Conservation (phyloP, 2,329 filamentous ascomycete species). For the Harringtonia aguacate region DNA sequence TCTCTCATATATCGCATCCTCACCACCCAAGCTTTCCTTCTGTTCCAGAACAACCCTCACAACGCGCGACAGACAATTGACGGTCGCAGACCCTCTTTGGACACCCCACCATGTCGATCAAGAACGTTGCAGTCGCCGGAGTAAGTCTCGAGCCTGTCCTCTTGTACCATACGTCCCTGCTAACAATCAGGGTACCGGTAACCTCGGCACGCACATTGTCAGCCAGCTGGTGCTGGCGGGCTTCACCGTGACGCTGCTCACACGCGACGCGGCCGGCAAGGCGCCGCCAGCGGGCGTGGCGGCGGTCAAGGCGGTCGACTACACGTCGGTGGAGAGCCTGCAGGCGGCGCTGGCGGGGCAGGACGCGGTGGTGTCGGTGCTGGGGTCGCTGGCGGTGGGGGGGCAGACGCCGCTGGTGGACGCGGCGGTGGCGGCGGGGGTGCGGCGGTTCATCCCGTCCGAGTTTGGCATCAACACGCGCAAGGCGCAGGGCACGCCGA, state of each 20-base stretch:
- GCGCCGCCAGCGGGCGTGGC: slow-evolving; percentile 23
- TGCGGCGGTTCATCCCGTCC: slow-evolving; percentile 17
- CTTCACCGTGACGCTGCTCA: slow-evolving; percentile 41
- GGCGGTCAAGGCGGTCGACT: slow-evolving; percentile 33
- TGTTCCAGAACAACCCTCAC: neutral
- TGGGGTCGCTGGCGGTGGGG: slow-evolving; percentile 29
- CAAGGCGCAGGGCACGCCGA: slow-evolving; percentile 6
- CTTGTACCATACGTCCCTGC: neutral
- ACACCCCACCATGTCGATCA: slow-evolving; percentile 17
- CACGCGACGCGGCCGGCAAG: slow-evolving; percentile 31
- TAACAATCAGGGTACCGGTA: slow-evolving; percentile 20
- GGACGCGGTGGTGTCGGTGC: slow-evolving; percentile 39
- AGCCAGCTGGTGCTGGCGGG: slow-evolving; percentile 19
- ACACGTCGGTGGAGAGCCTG: slow-evolving; percentile 27
- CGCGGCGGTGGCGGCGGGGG: slow-evolving; percentile 12
- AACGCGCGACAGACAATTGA: neutral
- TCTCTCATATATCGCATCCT: neutral
- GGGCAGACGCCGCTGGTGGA: slow-evolving; percentile 16
- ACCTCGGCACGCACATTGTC: slow-evolving; percentile 20
- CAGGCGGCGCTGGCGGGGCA: slow-evolving; percentile 32
- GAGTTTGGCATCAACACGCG: slow-evolving; percentile 17
- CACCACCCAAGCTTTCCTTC: neutral
- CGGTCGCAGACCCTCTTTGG: neutral
- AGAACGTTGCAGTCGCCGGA: slow-evolving; percentile 24
- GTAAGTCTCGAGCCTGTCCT: slow-evolving; percentile 15